A percentile compares a stretch with the other conserved stretches of the same genome.
Evolutionary conservation across 2,329 filamentous ascomycete genomes (phyloP).

Genomic region (Ceratocystis albifundus): DNA sequence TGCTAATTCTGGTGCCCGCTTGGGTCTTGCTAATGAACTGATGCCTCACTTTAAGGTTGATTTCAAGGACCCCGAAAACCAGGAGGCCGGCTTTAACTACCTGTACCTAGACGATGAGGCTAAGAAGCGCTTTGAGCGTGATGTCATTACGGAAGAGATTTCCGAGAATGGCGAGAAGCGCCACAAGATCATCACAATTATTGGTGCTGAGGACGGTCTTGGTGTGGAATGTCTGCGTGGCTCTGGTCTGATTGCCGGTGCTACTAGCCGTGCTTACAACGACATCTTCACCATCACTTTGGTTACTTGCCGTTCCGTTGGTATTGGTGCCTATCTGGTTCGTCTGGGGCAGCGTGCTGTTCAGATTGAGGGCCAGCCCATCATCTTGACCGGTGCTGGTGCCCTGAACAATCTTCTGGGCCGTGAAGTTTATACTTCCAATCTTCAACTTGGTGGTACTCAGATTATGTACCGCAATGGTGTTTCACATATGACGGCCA

Average conservation of each 20-base stretch:
- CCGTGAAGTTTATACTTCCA: slow-evolving; percentile 96
- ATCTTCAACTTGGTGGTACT: slow-evolving; percentile 97
- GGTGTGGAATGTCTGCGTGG: slow-evolving; percentile 96
- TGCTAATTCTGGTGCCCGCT: slow-evolving; percentile 95
- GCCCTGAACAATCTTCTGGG: slow-evolving; percentile 97
- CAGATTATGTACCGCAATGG: slow-evolving; percentile 99
- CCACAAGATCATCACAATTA: slow-evolving; percentile 85
- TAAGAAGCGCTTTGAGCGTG: slow-evolving; percentile 74
- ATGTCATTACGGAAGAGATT: slow-evolving; percentile 67
- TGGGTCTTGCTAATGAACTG: slow-evolving; percentile 91
- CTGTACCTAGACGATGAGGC: slow-evolving; percentile 80
- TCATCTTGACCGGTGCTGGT: slow-evolving; percentile 93
- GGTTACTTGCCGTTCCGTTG: slow-evolving; percentile 94
- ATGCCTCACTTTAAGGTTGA: slow-evolving; percentile 96
- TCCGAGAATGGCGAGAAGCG: slow-evolving; percentile 78
- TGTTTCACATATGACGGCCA: slow-evolving; percentile 97
- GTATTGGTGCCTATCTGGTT: slow-evolving; percentile 98
- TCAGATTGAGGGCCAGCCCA: slow-evolving; percentile 96
- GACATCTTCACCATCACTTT: slow-evolving; percentile 98
- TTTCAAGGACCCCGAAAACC: slow-evolving; percentile 76
- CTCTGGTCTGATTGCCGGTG: slow-evolving; percentile 95
- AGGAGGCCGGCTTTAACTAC: slow-evolving; percentile 89
- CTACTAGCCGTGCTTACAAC: slow-evolving; percentile 91
- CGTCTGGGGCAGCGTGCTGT: slow-evolving; percentile 96
- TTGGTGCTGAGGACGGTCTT: slow-evolving; percentile 88